phyloP scores from a whole-genome alignment of 805 yeast species.

The Yarrowia phangngaensis region DNA sequence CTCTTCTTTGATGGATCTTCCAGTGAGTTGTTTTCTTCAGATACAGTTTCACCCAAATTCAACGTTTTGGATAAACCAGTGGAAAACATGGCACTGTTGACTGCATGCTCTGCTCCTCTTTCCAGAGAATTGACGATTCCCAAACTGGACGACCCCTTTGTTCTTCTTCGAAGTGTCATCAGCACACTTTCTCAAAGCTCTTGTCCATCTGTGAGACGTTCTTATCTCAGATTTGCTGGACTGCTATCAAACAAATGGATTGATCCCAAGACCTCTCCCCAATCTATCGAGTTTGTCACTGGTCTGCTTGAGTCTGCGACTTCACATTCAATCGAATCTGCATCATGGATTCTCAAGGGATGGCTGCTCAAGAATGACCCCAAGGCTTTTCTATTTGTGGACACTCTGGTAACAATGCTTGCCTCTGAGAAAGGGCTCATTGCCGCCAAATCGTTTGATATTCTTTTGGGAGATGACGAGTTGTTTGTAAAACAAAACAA shows the following conservation, averaged over 20 bases:
- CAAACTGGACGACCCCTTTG: slow-evolving; percentile 10
- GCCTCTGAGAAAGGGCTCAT: slow-evolving; percentile 37
- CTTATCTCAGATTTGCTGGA: slow-evolving; percentile 54
- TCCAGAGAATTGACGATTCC: neutral
- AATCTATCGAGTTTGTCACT: slow-evolving; percentile 4
- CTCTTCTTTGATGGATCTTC: slow-evolving; percentile 12
- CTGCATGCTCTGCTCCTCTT: slow-evolving; percentile 6
- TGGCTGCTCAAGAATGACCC: slow-evolving; percentile 56
- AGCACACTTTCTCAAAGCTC: slow-evolving; percentile 3
- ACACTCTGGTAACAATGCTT: slow-evolving; percentile 39
- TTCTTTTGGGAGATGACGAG: slow-evolving; percentile 64
- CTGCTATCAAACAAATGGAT: slow-evolving; percentile 58
- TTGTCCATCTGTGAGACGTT: slow-evolving; percentile 45
- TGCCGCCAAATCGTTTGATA: slow-evolving; percentile 56
- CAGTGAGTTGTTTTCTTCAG: neutral
- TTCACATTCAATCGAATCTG: slow-evolving; percentile 43
- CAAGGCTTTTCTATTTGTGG: slow-evolving; percentile 39
- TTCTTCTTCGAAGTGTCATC: slow-evolving; percentile 2
- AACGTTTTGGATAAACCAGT: slow-evolving; percentile 11
- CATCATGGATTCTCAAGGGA: slow-evolving; percentile 72
- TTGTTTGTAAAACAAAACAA: slow-evolving; percentile 53
- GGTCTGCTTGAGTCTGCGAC: neutral
- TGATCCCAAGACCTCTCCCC: slow-evolving; percentile 31
- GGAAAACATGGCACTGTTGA: neutral
- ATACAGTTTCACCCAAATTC: neutral